Base-by-base conservation (phyloP, 164 flowering plant species). In the Protea cynaroides region DNA sequence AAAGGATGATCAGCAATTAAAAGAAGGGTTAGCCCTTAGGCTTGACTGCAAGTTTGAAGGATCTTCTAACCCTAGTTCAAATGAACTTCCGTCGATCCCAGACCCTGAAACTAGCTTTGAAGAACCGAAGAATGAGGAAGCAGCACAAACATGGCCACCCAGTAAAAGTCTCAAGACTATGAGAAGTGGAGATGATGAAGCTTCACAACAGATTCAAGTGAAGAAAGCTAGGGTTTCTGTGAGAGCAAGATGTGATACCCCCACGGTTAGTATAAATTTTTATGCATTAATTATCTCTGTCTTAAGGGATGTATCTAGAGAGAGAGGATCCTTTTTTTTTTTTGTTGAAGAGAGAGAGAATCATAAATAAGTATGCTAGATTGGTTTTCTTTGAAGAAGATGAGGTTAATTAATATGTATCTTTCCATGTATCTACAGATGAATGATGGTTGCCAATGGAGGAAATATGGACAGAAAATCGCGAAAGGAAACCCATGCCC, bases 381-480 rank as follows among this genome's bases (percentile, higher is more conserved):
- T 29, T 29, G 34, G 34, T 29, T 0, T 29, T 8, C 46, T 12
- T 40, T 40, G 14, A 3, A 3, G 46, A 49, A 49, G 52, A 49
- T 49, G 17, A 49, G 6, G 7, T 49, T 15, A 4, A 49, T 46
- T n/a, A n/a, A 46, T 46, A 2, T 15, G 15, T 13, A 49, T 18
- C 17, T 4, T 0, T 49, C 17, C 17, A 49, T 49, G 21, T 60
- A 17, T 69, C 9, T 73, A 46, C 76, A 93, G 98, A 87, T 93
- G 97, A 84, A 81, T 64, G 98, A 93, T 76, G 98, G 98, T 61
- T 93, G 98, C 66, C 98, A 90, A 73, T 92, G 98, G 98, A 84
- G 98, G 71, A 92, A 92, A 77, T 92, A 92, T 68, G 98, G 98
- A 18, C 98, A 93, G 58, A 93, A 93, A 74, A 85, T 86, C 19